A percentile compares a stretch with the other conserved stretches of the same genome.
Evolutionary conservation across 768 basidiomycete genomes (phyloP).

Genomic region (Melanogaster broomeanus): DNA sequence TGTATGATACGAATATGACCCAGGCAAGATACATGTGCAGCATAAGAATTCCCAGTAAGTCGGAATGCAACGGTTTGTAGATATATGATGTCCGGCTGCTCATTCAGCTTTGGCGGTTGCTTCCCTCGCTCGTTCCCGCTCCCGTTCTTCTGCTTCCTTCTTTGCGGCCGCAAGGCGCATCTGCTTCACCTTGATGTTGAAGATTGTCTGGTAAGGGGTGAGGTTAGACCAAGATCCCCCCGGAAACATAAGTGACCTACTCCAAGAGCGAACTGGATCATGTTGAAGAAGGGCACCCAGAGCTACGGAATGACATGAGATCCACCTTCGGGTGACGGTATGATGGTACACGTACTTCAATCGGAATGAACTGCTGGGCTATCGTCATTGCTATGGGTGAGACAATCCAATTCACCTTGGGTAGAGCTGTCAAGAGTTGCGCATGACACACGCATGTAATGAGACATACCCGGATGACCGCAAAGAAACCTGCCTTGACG

Average conservation of each 20-base stretch:
- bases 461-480: conserved; percentile 64
- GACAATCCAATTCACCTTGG: conserved; percentile 76
- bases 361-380: conserved; percentile 79
- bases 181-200: conserved; percentile 74
- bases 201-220: conserved; percentile 52
- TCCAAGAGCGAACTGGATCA: conserved; percentile 73
- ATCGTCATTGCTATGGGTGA: conserved; percentile 73
- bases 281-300: conserved; percentile 88
- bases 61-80: conserved; percentile 10
- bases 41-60: not conserved
- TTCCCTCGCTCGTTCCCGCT: conserved; percentile 29
- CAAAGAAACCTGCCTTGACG: conserved; percentile 71
- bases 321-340: not conserved
- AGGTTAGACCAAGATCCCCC: not conserved
- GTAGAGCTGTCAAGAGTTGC: conserved; percentile 2
- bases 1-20: conserved; percentile 16
- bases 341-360: conserved; percentile 52
- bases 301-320: conserved; percentile 44
- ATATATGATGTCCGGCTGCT: conserved; percentile 14
- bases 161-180: conserved; percentile 53
- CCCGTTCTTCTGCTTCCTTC: conserved; percentile 46
- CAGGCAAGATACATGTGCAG: not conserved
- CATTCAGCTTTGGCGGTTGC: conserved; percentile 19
- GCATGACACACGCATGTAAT: not conserved
- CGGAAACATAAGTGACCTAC: conserved; percentile 42